Conservation (phyloP, 2,329 filamentous ascomycete genomes). For the Neurospora sp. region DNA sequence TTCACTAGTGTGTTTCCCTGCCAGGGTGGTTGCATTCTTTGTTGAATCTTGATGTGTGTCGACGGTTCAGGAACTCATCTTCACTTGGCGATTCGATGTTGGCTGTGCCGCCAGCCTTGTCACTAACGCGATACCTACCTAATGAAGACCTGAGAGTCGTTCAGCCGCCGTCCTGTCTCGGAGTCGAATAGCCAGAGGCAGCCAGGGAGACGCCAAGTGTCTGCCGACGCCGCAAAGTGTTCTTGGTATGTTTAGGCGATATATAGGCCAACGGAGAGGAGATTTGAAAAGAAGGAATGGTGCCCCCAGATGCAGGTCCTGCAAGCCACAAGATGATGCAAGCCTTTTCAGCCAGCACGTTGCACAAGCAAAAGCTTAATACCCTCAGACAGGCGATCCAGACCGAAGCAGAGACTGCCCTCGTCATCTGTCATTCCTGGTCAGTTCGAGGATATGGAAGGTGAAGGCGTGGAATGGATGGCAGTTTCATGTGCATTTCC, state of each 20-base stretch:
- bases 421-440: background rate
- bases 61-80: background rate
- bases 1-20: background rate
- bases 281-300: background rate
- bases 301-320: background rate
- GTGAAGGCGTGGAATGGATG: background rate
- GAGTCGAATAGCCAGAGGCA: background rate
- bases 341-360: background rate
- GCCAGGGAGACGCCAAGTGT: background rate
- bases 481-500: background rate
- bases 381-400: background rate
- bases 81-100: background rate
- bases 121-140: background rate
- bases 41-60: background rate
- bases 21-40: background rate
- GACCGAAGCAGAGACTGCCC: background rate
- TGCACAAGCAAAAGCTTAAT: background rate
- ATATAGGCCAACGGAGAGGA: background rate
- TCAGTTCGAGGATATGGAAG: background rate
- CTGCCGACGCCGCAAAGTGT: background rate
- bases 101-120: background rate
- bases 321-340: background rate
- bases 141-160: background rate
- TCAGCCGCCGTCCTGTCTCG: background rate
- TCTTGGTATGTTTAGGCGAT: background rate